Evolutionary conservation across 192 early-diverging fungal species (phyloP).

Genomic region (Backusella sp.): DNA sequence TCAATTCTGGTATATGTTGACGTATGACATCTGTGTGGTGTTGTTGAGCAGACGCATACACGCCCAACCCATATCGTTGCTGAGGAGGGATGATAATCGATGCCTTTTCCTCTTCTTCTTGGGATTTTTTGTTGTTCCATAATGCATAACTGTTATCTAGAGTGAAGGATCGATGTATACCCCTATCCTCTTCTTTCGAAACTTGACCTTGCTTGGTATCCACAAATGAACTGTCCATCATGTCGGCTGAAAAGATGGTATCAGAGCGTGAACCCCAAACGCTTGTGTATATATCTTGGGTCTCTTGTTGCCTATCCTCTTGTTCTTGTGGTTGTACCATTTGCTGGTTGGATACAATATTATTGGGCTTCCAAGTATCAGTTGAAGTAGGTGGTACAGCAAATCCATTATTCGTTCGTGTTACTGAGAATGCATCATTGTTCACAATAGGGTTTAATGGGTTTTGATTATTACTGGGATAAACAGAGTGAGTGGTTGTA

Average conservation of each 20-base stretch:
- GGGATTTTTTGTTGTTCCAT: neutral
- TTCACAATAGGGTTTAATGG: neutral
- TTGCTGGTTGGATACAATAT: neutral
- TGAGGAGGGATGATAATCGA: neutral
- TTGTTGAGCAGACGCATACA: slow-evolving; percentile 20
- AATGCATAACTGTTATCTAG: neutral
- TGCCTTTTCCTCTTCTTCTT: neutral
- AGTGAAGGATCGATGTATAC: neutral
- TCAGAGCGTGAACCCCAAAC: neutral
- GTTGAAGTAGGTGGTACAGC: neutral
- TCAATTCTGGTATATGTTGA: slow-evolving; percentile 11
- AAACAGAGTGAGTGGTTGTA: neutral
- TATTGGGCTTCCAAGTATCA: neutral
- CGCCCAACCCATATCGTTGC: slow-evolving; percentile 10
- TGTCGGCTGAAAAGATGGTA: neutral
- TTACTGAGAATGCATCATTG: neutral
- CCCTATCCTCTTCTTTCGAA: neutral
- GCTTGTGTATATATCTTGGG: neutral
- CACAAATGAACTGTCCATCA: neutral
- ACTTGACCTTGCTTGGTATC: neutral
- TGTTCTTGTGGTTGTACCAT: neutral
- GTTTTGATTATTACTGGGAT: neutral
- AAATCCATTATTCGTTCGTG: neutral
- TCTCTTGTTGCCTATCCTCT: neutral
- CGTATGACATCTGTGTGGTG: slow-evolving; percentile 19